Evolutionary conservation across 495 filamentous ascomycete species (phyloP).

Genomic region (Choiromyces venosus): DNA sequence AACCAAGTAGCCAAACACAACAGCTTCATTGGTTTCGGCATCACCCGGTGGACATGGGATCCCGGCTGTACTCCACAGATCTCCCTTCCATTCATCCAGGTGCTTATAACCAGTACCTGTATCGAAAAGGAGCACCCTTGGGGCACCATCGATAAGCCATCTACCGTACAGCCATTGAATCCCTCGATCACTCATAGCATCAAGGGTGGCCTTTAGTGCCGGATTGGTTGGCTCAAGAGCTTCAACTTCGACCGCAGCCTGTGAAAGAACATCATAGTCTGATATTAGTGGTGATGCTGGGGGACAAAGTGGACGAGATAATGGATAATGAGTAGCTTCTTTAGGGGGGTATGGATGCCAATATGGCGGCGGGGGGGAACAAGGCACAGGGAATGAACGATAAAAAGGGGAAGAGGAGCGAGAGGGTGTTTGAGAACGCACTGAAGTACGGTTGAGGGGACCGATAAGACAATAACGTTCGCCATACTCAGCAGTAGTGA

Average conservation of each 20-base stretch:
- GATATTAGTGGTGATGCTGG: constrained; percentile 28
- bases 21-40: constrained; percentile 92
- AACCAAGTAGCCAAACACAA: constrained; percentile 94
- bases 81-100: constrained; percentile 94
- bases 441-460: constrained; percentile 82
- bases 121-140: constrained; percentile 88
- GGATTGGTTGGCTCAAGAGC: constrained; percentile 77
- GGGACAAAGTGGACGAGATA: constrained; percentile 6
- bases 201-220: constrained; percentile 72
- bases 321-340: constrained; percentile 3
- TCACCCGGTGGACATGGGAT: constrained; percentile 89
- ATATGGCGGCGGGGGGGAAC: constrained; percentile 5
- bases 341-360: constrained; percentile 14
- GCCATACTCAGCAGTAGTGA: constrained; percentile 97
- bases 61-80: constrained; percentile 87
- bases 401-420: constrained; percentile 4
- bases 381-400: constrained; percentile 9
- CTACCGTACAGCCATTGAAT: constrained; percentile 87
- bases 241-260: constrained; percentile 96
- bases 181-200: constrained; percentile 82
- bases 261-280: constrained; percentile 23
- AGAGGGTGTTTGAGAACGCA: constrained; percentile 46
- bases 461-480: constrained; percentile 93
- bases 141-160: constrained; percentile 96
- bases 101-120: constrained; percentile 86